A percentile compares a stretch with the other conserved stretches of the same genome.
phyloP scores from a whole-genome alignment of 148 eudicot genomes.

The Vaccinium darrowii region DNA sequence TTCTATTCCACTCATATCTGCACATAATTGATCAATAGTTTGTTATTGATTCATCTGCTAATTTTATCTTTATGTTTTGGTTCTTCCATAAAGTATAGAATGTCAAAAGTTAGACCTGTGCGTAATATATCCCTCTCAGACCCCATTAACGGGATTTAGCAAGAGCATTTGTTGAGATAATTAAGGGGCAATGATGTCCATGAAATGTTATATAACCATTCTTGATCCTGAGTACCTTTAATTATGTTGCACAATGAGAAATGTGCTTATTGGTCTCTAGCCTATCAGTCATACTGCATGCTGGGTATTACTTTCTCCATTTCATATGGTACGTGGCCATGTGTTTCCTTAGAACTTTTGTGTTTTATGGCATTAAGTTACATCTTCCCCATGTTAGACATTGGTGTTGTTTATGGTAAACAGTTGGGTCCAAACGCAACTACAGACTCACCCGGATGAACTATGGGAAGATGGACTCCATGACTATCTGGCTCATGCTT shows the following conservation, averaged over 20 bases:
- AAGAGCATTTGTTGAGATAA: not conserved
- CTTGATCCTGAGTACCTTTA: not conserved
- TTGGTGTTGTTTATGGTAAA: constrained; percentile 23
- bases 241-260: not conserved
- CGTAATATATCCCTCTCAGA: not conserved
- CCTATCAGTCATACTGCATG: not conserved
- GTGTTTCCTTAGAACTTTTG: not conserved
- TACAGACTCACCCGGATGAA: constrained; percentile 86
- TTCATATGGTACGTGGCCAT: not conserved
- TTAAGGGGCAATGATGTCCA: not conserved
- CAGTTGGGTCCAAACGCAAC: constrained; percentile 95
- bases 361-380: not conserved
- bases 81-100: not conserved
- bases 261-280: not conserved
- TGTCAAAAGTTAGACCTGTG: not conserved
- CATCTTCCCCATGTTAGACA: not conserved
- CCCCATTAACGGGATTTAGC: not conserved
- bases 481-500: constrained; percentile 73
- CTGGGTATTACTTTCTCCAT: not conserved
- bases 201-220: not conserved
- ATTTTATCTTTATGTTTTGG: not conserved
- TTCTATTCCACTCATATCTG: not conserved
- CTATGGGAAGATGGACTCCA: constrained; percentile 95
- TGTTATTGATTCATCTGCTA: not conserved
- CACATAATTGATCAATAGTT: not conserved